Evolutionary conservation across 495 filamentous ascomycete genomes (phyloP).

Genomic region (Neurospora tetrasperma): DNA sequence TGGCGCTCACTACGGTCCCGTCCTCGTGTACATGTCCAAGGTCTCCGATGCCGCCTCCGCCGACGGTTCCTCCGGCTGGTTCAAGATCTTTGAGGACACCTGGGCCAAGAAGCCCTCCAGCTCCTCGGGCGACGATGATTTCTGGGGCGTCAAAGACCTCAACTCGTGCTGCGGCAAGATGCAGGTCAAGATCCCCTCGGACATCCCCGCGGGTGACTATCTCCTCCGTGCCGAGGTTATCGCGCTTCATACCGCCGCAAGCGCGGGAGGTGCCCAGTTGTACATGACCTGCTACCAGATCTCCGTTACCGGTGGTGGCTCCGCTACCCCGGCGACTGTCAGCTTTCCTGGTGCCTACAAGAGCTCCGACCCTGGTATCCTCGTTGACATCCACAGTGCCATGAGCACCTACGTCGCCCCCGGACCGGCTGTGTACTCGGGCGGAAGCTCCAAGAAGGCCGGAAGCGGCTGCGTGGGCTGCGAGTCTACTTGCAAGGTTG

Average conservation of each 20-base stretch:
- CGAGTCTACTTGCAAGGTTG: conserved; percentile 29
- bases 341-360: conserved; percentile 40
- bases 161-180: conserved; percentile 44
- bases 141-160: conserved; percentile 42
- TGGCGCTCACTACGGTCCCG: conserved; percentile 37
- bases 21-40: conserved; percentile 44
- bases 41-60: conserved; percentile 40
- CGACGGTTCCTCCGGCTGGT: conserved; percentile 36
- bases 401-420: conserved; percentile 28
- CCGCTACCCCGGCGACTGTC: conserved; percentile 28
- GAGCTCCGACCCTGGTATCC: conserved; percentile 37
- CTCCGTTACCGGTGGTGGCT: conserved; percentile 20
- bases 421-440: conserved; percentile 31
- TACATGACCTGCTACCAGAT: conserved; percentile 45
- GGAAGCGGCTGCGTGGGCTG: conserved; percentile 29
- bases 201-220: conserved; percentile 41
- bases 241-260: conserved; percentile 37
- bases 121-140: conserved; percentile 31
- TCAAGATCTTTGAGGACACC: conserved; percentile 42
- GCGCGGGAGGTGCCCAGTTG: conserved; percentile 34
- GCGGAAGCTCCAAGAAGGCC: conserved; percentile 27
- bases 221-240: conserved; percentile 43
- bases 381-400: conserved; percentile 37
- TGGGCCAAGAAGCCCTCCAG: conserved; percentile 30
- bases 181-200: conserved; percentile 36